Conservation (phyloP, 345 rosid genomes). For the Mallotus nudiflorus region DNA sequence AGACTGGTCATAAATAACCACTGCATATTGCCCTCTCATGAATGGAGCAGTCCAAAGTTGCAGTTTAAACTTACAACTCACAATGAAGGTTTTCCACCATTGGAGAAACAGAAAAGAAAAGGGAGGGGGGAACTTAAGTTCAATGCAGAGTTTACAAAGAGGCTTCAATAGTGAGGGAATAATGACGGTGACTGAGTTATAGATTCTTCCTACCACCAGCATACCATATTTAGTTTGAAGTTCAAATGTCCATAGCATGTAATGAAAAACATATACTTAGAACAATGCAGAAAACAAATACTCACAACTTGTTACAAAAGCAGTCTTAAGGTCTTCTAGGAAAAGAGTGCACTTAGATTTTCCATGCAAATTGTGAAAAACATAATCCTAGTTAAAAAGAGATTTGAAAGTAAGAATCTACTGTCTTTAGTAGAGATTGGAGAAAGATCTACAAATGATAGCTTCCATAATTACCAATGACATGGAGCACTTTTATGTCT, state of each 20-base stretch:
- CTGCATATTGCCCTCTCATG: neutral
- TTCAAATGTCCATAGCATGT: neutral
- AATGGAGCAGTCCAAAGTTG: neutral
- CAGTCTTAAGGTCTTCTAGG: neutral
- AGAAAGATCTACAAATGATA: neutral
- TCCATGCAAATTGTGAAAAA: too few species aligned
- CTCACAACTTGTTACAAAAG: neutral
- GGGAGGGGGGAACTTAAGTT: neutral
- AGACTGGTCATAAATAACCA: neutral
- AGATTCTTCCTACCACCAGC: neutral
- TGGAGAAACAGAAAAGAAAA: neutral
- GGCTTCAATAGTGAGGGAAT: neutral
- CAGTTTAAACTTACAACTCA: slow-evolving; percentile 1
- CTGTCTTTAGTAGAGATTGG: neutral
- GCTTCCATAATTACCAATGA: neutral
- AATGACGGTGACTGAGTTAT: neutral
- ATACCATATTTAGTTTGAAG: neutral
- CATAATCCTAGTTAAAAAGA: too few species aligned
- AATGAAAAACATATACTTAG: neutral
- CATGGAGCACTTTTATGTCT: neutral
- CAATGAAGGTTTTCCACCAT: neutral
- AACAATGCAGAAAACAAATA: neutral
- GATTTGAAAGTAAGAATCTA: neutral
- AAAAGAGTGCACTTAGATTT: too few species aligned
- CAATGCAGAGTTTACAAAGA: neutral